Base-by-base conservation (phyloP, 139 green algal species). In the Closterium sp. region DNA sequence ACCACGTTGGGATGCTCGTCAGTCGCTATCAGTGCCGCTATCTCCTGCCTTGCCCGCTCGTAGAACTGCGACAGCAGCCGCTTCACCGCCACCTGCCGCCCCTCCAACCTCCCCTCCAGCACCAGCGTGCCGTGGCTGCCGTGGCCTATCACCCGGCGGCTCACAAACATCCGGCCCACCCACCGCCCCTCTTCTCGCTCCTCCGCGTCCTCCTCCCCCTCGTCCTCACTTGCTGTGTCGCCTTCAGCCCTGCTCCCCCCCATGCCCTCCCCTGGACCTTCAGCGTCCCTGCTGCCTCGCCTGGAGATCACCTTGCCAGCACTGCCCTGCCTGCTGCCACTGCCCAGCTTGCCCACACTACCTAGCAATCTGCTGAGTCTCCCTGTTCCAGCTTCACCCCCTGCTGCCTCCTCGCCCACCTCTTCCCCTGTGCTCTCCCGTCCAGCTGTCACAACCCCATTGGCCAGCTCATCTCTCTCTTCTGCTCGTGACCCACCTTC, bases 1-100 rank as follows among this genome's bases (percentile, higher is more conserved):
- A 98, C 93, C 33, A 99, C 96, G 92, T 98, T 99, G 85, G 97
- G 97, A 93, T 99, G 97, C 93, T 99, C 98, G 87, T 99, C 98
- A 21, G 94, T 96, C 19, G 97, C 87, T 84, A 99, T 98, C 1
- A 99, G 95, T 38, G 98, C 94, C 33, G 96, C 95, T 83, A 99
- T 98, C 93, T 99, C 98, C 89, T 98, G 98, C 34, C 95, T 93
- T 0, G 98, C 98, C 38, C 86, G 91, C 23, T 93, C 94, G 43
- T 96, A 90, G 30, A 94, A 95, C 85, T 94, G 91, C 5, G 32
- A 84, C 28, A 96, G 88, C 55, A 96, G 81, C 30, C 94, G 93
- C 91, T 96, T 96, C 23, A 96, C 92, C 33, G 94, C 94, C 30
- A 96, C 94, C 19, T 31, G 89, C 0, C 94, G 93, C 34, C 91